Conservation (phyloP, 345 rosid species). For the Bretschneidera sinensis region DNA sequence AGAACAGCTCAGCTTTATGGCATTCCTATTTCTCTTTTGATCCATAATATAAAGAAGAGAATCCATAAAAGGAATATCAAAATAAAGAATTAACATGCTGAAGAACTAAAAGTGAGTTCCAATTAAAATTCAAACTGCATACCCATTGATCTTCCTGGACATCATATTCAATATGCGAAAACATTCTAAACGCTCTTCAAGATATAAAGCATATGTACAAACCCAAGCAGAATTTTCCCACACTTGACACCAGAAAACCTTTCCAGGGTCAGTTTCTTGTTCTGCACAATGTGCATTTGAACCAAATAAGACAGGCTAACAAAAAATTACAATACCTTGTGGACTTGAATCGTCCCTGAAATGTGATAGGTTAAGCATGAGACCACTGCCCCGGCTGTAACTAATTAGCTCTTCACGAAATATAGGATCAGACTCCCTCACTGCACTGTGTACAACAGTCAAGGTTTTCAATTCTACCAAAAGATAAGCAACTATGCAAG, state of each 20-base stretch:
- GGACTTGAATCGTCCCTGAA: constrained; percentile 35
- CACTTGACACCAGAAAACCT: constrained; percentile 22
- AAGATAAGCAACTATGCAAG: neutral
- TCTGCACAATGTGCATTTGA: no score
- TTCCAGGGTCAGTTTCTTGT: neutral
- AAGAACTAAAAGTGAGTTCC: neutral
- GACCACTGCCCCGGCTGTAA: constrained; percentile 13
- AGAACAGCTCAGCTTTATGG: no score
- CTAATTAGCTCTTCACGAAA: constrained; percentile 28
- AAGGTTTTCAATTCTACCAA: constrained; percentile 44
- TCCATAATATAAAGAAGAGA: no score
- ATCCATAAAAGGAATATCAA: no score
- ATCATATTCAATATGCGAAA: constrained; percentile 28
- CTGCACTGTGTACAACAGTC: constrained; percentile 35
- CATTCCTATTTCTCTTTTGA: no score
- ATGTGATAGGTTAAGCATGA: constrained; percentile 25
- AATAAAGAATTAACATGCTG: neutral
- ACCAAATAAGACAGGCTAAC: neutral
- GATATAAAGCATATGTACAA: constrained; percentile 33
- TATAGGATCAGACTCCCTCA: constrained; percentile 31
- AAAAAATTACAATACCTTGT: constrained; percentile 27
- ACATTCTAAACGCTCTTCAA: constrained; percentile 38
- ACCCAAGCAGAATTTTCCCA: constrained; percentile 45
- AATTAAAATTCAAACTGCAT: constrained; percentile 6
- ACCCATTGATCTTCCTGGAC: constrained; percentile 24